These are phyloP conservation scores for Fusarium liriodendri DNA, from an alignment of 2,329 filamentous ascomycete species.

Conservation along the genomic window DNA sequence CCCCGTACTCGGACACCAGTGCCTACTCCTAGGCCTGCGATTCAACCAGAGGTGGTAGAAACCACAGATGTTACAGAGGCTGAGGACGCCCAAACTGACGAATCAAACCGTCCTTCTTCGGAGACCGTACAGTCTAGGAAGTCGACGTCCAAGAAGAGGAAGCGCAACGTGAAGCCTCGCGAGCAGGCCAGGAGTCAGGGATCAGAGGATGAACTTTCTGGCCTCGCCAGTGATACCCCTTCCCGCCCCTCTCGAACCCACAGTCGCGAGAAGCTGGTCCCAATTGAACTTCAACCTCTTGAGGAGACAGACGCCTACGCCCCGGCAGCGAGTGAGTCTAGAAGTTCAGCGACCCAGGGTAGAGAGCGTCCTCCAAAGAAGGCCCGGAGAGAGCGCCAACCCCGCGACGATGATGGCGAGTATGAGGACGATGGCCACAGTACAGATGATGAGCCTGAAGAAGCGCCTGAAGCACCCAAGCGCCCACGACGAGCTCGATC, in stretches of 20 bases:
- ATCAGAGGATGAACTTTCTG: constrained; percentile 6
- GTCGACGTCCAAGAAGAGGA: neutral
- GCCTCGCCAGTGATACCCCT: constrained; percentile 1
- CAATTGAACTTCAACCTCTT: neutral
- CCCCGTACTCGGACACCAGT: neutral
- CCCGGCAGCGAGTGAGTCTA: constrained; percentile 1
- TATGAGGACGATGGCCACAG: constrained; percentile 15
- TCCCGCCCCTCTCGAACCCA: neutral
- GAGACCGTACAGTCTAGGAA: neutral
- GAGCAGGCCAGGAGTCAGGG: neutral
- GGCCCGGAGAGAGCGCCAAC: neutral
- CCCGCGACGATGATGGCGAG: constrained; percentile 1
- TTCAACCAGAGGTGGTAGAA: neutral
- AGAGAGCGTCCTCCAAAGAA: constrained; percentile 7
- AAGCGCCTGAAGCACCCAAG: neutral
- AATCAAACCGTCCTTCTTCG: neutral
- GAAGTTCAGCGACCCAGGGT: constrained; percentile 6
- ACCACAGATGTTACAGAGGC: neutral
- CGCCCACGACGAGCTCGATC: constrained; percentile 31
- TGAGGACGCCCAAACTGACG: neutral
- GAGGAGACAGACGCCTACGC: neutral
- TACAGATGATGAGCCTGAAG: constrained; percentile 3
- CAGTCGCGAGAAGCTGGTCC: neutral
- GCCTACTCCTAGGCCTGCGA: neutral
- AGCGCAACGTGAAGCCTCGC: neutral